phyloP scores from a whole-genome alignment of 2,329 filamentous ascomycete species.

The Diaporthe amygdali region DNA sequence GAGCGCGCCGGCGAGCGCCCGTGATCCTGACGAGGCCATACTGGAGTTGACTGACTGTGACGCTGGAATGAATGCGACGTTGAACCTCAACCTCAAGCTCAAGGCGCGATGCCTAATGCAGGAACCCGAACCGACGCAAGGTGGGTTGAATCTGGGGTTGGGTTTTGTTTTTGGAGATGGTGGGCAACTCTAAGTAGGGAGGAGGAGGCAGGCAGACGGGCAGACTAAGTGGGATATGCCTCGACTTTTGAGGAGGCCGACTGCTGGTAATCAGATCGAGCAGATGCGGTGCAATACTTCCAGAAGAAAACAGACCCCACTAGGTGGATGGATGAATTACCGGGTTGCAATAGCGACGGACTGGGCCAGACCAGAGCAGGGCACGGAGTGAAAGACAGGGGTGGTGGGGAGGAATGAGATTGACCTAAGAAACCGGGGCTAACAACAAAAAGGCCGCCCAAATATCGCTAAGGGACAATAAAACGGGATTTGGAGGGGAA shows the following conservation, averaged over 20 bases:
- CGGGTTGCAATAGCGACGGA: not conserved
- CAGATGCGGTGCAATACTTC: not conserved
- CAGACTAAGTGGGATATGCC: not conserved
- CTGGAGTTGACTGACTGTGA: not conserved
- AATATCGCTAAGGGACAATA: not conserved
- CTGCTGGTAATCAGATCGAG: not conserved
- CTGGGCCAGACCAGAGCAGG: not conserved
- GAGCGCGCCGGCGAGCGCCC: slow-evolving; percentile 16
- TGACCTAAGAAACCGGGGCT: not conserved
- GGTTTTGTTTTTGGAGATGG: not conserved
- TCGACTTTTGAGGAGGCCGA: not conserved
- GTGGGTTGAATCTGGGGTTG: not conserved
- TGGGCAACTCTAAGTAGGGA: not conserved
- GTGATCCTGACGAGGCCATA: slow-evolving; percentile 18
- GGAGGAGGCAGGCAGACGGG: not conserved
- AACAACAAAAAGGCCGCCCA: not conserved
- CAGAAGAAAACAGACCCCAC: not conserved
- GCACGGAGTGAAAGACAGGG: not conserved
- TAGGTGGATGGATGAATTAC: not conserved
- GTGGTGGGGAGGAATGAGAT: slow-evolving; percentile 2
- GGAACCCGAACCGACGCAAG: slow-evolving; percentile 9
- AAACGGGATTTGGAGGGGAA: not conserved
- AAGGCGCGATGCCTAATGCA: slow-evolving; percentile 1
- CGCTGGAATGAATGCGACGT: not conserved
- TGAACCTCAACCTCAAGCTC: not conserved